Evolutionary conservation across 805 yeast species (phyloP).

Genomic region (Spathaspora arborariae): DNA sequence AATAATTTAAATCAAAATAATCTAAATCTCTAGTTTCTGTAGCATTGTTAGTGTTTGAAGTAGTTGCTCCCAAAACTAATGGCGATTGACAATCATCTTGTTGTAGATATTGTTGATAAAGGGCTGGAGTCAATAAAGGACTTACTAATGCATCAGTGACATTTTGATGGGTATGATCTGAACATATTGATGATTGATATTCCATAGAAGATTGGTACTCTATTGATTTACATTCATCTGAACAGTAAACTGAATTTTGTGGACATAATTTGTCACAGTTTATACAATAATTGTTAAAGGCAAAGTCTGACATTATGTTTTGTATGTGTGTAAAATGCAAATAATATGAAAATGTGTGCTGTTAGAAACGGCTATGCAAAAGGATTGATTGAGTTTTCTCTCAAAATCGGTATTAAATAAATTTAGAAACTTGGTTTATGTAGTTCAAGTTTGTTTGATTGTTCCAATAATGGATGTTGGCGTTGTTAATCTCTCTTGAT

Average conservation of each 20-base stretch:
- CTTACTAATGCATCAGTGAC: slow-evolving; percentile 22
- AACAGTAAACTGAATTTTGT: slow-evolving; percentile 23
- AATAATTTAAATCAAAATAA: slow-evolving; percentile 33
- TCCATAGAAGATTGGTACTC: slow-evolving; percentile 6
- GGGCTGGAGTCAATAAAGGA: slow-evolving; percentile 37
- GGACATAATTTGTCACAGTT: slow-evolving; percentile 30
- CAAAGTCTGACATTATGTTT: slow-evolving; percentile 32
- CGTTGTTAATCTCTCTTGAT: neutral
- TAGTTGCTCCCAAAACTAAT: slow-evolving; percentile 16
- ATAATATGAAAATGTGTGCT: slow-evolving; percentile 1
- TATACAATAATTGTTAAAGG: slow-evolving; percentile 37
- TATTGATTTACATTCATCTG: slow-evolving; percentile 26
- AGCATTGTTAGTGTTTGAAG: slow-evolving; percentile 5
- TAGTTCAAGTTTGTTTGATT: neutral
- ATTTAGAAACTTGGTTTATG: neutral
- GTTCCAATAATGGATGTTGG: neutral
- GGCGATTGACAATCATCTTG: slow-evolving; percentile 14
- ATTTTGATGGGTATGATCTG: slow-evolving; percentile 4
- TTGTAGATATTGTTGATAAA: slow-evolving; percentile 20
- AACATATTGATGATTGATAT: slow-evolving; percentile 4
- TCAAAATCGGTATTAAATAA: neutral
- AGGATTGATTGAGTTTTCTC: neutral
- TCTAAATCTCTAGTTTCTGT: slow-evolving; percentile 17
- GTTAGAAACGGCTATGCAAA: neutral
- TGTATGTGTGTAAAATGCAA: neutral